A percentile compares a stretch with the other conserved stretches of the same genome.
Conservation (phyloP, 1,139 yeast genomes). For the Candida sanyaensis region DNA sequence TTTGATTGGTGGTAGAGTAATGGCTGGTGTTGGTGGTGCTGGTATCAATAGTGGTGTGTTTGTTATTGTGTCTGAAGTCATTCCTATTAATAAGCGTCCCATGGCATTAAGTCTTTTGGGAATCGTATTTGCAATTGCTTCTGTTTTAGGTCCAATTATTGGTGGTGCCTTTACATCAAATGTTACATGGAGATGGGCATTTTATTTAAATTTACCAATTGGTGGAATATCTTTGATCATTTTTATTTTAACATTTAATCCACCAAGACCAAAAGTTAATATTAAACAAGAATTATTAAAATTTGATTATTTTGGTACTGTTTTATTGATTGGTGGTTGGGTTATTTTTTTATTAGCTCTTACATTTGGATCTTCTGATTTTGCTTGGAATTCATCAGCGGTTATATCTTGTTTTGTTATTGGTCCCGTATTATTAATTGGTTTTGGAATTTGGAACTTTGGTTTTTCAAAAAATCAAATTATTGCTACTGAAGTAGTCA, state of each 20-base stretch:
- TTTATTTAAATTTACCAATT: conserved; percentile 54
- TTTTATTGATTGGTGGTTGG: conserved; percentile 46
- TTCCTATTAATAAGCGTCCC: conserved; percentile 31
- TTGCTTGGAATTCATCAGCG: conserved; percentile 50
- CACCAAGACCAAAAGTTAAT: conserved; percentile 30
- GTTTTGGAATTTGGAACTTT: conserved; percentile 30
- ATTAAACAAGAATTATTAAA: conserved; percentile 32
- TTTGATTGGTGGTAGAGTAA: conserved; percentile 40
- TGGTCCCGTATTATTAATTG: conserved; percentile 34
- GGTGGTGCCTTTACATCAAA: conserved; percentile 52
- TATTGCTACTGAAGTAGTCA: conserved; percentile 28
- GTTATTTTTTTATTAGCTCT: conserved; percentile 43
- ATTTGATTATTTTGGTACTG: conserved; percentile 53
- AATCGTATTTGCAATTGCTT: conserved; percentile 38
- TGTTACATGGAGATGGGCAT: conserved; percentile 73
- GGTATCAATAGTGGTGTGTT: conserved; percentile 30
- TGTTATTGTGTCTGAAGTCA: conserved; percentile 30
- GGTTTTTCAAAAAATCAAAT: conserved; percentile 27
- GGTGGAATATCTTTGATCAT: conserved; percentile 34
- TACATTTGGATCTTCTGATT: conserved; percentile 48
- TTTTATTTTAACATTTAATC: conserved; percentile 30
- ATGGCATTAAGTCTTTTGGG: conserved; percentile 46
- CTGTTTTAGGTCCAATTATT: conserved; percentile 57
- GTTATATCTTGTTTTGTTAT: conserved; percentile 48
- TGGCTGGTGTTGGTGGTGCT: conserved; percentile 37